phyloP scores from a whole-genome alignment of 805 yeast genomes.

The Ogataea naganishii region DNA sequence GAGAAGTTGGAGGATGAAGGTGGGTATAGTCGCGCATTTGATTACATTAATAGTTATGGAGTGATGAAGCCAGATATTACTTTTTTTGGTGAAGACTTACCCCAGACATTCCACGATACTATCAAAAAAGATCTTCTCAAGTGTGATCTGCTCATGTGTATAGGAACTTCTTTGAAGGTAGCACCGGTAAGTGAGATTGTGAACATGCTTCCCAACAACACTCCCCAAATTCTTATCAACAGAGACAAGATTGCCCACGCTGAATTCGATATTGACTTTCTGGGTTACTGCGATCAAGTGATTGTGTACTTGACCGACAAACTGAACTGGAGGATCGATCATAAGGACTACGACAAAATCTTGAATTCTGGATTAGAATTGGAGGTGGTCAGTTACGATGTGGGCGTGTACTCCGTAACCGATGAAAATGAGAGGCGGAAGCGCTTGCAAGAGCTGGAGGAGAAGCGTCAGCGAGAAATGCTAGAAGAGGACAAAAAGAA shows the following conservation, averaged over 20 bases:
- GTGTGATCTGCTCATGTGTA: slow-evolving; percentile 75
- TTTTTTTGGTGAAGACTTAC: slow-evolving; percentile 82
- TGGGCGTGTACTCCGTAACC: no score
- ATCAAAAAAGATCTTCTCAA: slow-evolving; percentile 49
- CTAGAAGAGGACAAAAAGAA: no score
- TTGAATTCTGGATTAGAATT: slow-evolving; percentile 22
- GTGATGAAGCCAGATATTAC: slow-evolving; percentile 91
- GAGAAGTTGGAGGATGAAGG: slow-evolving; percentile 24
- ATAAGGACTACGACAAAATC: slow-evolving; percentile 35
- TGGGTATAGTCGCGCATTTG: slow-evolving; percentile 17
- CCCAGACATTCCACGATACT: slow-evolving; percentile 53
- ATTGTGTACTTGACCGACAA: slow-evolving; percentile 54
- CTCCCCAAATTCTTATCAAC: slow-evolving; percentile 78
- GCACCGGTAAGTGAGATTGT: slow-evolving; percentile 88
- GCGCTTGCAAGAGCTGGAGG: no score
- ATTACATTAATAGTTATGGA: slow-evolving; percentile 48
- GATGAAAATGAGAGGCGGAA: no score
- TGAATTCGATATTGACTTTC: slow-evolving; percentile 67
- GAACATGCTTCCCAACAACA: slow-evolving; percentile 57
- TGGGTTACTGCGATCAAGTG: slow-evolving; percentile 81
- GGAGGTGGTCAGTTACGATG: slow-evolving; percentile 17
- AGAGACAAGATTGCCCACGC: slow-evolving; percentile 67
- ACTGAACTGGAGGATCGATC: slow-evolving; percentile 54
- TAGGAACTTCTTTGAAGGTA: slow-evolving; percentile 87
- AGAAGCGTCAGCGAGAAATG: no score